phyloP scores from a whole-genome alignment of 352 stramenopile genomes.

The Sclerospora graminicola region DNA sequence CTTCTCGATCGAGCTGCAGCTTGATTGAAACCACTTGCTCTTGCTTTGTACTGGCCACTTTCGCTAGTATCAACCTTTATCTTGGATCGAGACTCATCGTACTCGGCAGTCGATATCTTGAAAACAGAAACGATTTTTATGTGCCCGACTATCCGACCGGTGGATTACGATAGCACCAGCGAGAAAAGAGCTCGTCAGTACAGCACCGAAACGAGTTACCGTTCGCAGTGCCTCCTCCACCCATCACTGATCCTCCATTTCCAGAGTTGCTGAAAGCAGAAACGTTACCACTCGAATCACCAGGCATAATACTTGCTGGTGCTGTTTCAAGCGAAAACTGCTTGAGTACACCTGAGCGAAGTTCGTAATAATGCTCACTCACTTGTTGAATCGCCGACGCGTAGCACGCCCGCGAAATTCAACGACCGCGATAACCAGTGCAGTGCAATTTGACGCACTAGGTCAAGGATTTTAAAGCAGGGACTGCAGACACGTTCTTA shows the following conservation, averaged over 20 bases:
- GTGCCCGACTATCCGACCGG: slow-evolving; percentile 45
- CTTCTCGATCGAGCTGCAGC: slow-evolving; percentile 16
- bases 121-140: slow-evolving; percentile 74
- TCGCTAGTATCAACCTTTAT: slow-evolving; percentile 1
- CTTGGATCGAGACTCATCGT: slow-evolving; percentile 19
- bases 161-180: slow-evolving; percentile 77
- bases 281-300: slow-evolving; percentile 10
- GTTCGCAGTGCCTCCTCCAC: slow-evolving; percentile 1
- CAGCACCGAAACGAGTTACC: slow-evolving; percentile 19
- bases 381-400: slow-evolving; percentile 67
- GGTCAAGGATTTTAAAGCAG: slow-evolving; percentile 55
- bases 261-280: slow-evolving; percentile 9
- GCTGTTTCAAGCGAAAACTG: slow-evolving; percentile 62
- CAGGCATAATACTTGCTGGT: slow-evolving; percentile 1
- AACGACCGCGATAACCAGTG: slow-evolving; percentile 63
- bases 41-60: slow-evolving; percentile 11
- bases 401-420: slow-evolving; percentile 61
- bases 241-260: slow-evolving; percentile 2
- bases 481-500: slow-evolving; percentile 63
- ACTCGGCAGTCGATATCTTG: slow-evolving; percentile 63
- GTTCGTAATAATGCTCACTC: slow-evolving; percentile 74
- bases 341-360: slow-evolving; percentile 61
- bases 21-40: slow-evolving; percentile 14
- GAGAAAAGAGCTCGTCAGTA: slow-evolving; percentile 54
- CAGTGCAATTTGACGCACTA: slow-evolving; percentile 53